A percentile compares a stretch with the other conserved stretches of the same genome.
phyloP scores from a whole-genome alignment of 2,329 filamentous ascomycete genomes.

The Aspergillus phoenicis region DNA sequence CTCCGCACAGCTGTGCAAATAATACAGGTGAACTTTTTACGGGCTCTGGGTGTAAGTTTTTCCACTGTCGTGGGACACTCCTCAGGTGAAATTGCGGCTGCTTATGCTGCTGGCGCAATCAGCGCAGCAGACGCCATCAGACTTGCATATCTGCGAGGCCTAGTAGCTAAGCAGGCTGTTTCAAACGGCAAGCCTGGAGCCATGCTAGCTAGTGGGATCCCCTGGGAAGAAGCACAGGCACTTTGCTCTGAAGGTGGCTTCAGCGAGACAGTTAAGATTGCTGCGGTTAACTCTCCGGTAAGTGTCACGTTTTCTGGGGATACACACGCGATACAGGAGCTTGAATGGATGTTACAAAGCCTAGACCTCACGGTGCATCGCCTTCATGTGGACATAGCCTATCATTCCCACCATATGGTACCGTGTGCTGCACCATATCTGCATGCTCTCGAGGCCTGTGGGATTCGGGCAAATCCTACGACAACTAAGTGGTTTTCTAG shows the following conservation, averaged over 20 bases:
- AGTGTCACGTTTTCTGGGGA: conserved; percentile 53
- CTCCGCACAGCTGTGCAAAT: conserved; percentile 27
- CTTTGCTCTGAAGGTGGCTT: conserved; percentile 22
- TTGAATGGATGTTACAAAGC: conserved; percentile 5
- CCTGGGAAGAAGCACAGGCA: conserved; percentile 5
- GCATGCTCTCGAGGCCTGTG: conserved; percentile 19
- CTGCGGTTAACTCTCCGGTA: conserved; percentile 45
- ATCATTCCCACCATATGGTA: conserved; percentile 50
- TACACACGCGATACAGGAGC: conserved; percentile 32
- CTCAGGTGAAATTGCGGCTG: conserved; percentile 54
- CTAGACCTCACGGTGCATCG: conserved; percentile 33
- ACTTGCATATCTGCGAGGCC: conserved; percentile 49
- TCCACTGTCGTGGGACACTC: conserved; percentile 50
- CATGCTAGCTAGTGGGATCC: conserved; percentile 51
- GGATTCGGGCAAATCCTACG: not conserved
- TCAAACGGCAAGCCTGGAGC: conserved; percentile 32
- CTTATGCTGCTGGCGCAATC: conserved; percentile 37
- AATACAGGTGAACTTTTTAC: conserved; percentile 22
- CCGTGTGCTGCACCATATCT: conserved; percentile 36
- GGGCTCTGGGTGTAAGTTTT: conserved; percentile 33
- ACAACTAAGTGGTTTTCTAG: conserved; percentile 33
- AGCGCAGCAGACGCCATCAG: conserved; percentile 40
- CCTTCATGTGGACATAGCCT: conserved; percentile 49
- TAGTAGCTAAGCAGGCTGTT: conserved; percentile 25
- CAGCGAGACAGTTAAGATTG: conserved; percentile 34